Conservation (phyloP, 495 filamentous ascomycete species). For the Tuber microsphaerosporum region DNA sequence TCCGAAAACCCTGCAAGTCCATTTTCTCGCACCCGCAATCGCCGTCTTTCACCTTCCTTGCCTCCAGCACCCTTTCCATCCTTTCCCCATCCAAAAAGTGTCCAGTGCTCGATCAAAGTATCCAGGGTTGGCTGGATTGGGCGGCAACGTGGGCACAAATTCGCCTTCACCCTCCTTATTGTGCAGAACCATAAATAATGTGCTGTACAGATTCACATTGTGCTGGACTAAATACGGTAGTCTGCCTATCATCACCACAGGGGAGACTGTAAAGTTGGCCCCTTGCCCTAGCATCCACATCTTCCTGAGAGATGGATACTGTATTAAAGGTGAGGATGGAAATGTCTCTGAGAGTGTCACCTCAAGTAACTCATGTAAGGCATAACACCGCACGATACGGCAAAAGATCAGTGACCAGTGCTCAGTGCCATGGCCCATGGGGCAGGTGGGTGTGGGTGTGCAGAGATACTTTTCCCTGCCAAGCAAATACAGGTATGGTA, state of each 20-base stretch:
- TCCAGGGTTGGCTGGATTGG: neutral
- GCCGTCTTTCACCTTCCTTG: neutral
- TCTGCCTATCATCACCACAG: neutral
- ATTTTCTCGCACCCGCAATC: neutral
- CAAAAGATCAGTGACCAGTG: neutral
- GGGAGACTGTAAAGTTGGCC: neutral
- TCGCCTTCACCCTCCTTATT: neutral
- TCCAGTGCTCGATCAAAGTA: conserved; percentile 1
- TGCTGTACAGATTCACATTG: neutral
- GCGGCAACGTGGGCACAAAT: neutral
- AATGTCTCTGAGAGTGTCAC: neutral
- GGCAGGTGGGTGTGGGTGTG: neutral
- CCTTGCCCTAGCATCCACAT: neutral
- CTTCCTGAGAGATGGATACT: neutral
- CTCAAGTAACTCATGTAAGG: neutral
- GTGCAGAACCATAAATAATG: neutral
- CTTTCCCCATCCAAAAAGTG: neutral
- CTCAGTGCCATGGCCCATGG: neutral
- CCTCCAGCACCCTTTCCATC: neutral
- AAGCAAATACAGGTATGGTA: neutral
- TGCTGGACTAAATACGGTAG: neutral
- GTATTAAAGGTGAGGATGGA: neutral
- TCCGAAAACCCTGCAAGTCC: neutral
- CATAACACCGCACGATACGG: neutral
- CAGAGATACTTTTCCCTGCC: neutral